Percentiles rank a stretch among this genome's conserved stretches.
Conservation (phyloP, 495 filamentous ascomycete species). For the Penicillium steckii region DNA sequence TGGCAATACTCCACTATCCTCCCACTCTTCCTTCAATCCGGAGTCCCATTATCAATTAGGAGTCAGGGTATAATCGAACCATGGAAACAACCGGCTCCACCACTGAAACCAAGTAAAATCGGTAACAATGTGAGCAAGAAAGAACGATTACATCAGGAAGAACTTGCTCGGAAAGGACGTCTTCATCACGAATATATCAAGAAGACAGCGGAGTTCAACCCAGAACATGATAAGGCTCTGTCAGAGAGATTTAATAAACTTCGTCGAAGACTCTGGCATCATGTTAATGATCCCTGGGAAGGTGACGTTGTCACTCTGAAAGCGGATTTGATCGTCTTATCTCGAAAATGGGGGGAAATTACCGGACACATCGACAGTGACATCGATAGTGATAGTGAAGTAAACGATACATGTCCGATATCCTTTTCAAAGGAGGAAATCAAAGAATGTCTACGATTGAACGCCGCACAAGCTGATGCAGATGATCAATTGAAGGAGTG, state of each 20-base stretch:
- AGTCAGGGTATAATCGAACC: slow-evolving; percentile 26
- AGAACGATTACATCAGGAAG: too few relatives aligned
- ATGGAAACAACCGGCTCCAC: too few relatives aligned
- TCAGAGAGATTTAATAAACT: slow-evolving; percentile 16
- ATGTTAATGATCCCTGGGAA: slow-evolving; percentile 27
- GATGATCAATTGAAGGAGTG: slow-evolving; percentile 19
- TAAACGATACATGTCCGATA: slow-evolving; percentile 25
- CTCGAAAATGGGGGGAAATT: slow-evolving; percentile 7
- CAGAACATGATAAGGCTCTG: slow-evolving; percentile 20
- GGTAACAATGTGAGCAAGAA: slow-evolving; percentile 9
- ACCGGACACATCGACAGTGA: neutral
- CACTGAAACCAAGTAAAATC: too few relatives aligned
- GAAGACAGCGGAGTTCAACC: slow-evolving; percentile 14
- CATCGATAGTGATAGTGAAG: neutral
- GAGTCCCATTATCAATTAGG: slow-evolving; percentile 18
- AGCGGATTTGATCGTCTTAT: slow-evolving; percentile 13
- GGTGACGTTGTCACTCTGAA: slow-evolving; percentile 25
- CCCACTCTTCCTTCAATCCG: slow-evolving; percentile 18
- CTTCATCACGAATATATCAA: slow-evolving; percentile 29
- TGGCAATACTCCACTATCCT: slow-evolving; percentile 20
- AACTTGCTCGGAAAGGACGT: slow-evolving; percentile 22
- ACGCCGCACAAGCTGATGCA: slow-evolving; percentile 15
- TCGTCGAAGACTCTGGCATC: slow-evolving; percentile 19
- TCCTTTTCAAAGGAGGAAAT: slow-evolving; percentile 15
- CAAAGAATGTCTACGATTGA: slow-evolving; percentile 14